Base-by-base conservation (phyloP, 352 stramenopile genomes). In the Phytophthora cactorum region DNA sequence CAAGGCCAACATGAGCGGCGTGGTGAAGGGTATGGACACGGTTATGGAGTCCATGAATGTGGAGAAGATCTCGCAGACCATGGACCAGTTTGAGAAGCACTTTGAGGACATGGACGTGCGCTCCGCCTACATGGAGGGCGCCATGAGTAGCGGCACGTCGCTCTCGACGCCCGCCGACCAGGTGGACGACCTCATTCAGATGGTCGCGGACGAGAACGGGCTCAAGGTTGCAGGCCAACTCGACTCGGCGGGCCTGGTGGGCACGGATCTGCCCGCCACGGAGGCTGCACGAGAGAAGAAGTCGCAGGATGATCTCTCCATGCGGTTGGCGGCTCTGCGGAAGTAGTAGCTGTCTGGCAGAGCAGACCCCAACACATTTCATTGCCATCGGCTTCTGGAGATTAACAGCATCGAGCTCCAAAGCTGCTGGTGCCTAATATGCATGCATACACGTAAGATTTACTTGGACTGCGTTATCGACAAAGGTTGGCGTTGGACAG, bases 41-140 rank as follows among this genome's bases (percentile, higher is more conserved):
- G 95, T 97, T 32, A 92, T 99, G 79, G 90, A 95, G 53, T 93
- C 85, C 10, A 99, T 99, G 97, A 96, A 99, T 75, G 89, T 98
- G 32, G 96, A 99, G 70, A 97, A 98, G 81, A 98, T 99, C 61
- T 96, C 89, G 54, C 83, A 95, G 62, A 97, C 93, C 4, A 99
- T 99, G 96, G 97, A 99, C 66, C 95, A 99, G 77, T 99, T 99
- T 74, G 97, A 99, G 76, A 88, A 97, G 72, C 97, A 99, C 81
- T 99, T 99, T 84, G 97, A 99, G 72, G 96, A 99, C 79, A 94
- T 99, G 79, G 98, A 99, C 79, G 97, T 99, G 39, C 97, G 97
- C 45, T 88, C 95, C 7, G 95, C 93, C 38, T 99, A 99, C 81
- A 99, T 99, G 97, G 97, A 99, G 63, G 86, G 93, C 53, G 92